Percentiles rank a stretch among this genome's conserved stretches.
phyloP scores from a whole-genome alignment of 352 stramenopile genomes.

The Globisporangium heterothallicum region DNA sequence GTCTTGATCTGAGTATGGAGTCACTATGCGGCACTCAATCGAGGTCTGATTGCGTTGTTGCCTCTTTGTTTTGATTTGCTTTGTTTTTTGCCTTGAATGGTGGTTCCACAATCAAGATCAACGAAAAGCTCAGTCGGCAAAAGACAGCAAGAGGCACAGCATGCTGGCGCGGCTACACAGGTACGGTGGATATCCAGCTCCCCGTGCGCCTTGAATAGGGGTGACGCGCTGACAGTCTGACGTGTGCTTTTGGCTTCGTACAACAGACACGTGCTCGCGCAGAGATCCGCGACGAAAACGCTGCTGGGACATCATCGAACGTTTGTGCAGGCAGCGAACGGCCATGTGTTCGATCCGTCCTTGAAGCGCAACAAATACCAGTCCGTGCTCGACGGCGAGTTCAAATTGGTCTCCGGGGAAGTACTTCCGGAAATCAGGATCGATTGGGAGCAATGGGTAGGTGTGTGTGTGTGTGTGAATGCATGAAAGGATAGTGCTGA shows the following conservation, averaged over 20 bases:
- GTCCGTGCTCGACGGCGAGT: conserved; percentile 55
- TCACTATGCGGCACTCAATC: not conserved
- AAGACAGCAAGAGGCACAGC: not conserved
- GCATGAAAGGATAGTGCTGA: not conserved
- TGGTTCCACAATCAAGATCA: not conserved
- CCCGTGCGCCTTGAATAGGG: too few species aligned
- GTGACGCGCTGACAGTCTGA: too few species aligned
- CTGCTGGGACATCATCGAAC: too few species aligned
- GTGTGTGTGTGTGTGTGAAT: conserved; percentile 1
- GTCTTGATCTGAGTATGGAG: not conserved
- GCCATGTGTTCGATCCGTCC: conserved; percentile 17
- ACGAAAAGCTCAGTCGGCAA: conserved; percentile 3
- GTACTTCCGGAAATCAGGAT: conserved; percentile 56
- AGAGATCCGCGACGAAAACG: conserved; percentile 3
- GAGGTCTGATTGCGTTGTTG: conserved; percentile 4
- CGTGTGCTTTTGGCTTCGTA: too few species aligned
- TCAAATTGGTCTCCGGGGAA: conserved; percentile 47
- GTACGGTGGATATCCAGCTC: too few species aligned
- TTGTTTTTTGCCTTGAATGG: not conserved
- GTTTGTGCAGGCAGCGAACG: conserved; percentile 32
- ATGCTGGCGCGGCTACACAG: conserved; percentile 8
- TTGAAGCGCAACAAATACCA: conserved; percentile 73
- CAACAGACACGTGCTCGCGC: not conserved
- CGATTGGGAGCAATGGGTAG: conserved; percentile 78
- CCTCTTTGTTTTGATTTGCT: not conserved